Evolutionary conservation across 2,329 filamentous ascomycete species (phyloP).

Genomic region (Cercospora sesami): DNA sequence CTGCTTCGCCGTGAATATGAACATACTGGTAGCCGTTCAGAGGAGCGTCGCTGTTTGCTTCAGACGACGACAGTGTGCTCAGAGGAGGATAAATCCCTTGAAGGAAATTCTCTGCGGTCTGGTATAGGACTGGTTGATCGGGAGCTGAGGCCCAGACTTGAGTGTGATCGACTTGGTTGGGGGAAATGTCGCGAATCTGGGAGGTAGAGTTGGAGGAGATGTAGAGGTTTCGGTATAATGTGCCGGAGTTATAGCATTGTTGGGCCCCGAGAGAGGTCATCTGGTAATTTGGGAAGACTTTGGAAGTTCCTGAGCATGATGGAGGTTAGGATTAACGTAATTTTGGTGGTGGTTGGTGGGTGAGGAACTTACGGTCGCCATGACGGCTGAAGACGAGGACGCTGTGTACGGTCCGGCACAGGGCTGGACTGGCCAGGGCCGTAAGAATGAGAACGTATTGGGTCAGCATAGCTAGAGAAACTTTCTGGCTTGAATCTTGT

Average conservation of each 20-base stretch:
- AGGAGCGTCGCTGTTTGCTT: neutral
- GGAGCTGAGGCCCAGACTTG: slow-evolving; percentile 17
- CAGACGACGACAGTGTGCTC: neutral
- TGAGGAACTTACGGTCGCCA: slow-evolving; percentile 7
- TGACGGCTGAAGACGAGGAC: slow-evolving; percentile 18
- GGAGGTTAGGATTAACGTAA: neutral
- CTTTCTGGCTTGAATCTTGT: neutral
- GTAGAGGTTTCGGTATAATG: slow-evolving; percentile 17
- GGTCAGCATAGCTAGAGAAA: neutral
- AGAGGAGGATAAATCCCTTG: slow-evolving; percentile 17
- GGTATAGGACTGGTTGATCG: slow-evolving; percentile 16
- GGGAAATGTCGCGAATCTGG: slow-evolving; percentile 6
- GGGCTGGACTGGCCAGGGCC: neutral
- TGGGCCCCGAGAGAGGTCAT: slow-evolving; percentile 18
- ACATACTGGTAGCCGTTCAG: slow-evolving; percentile 17
- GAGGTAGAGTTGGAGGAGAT: neutral
- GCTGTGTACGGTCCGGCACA: slow-evolving; percentile 12
- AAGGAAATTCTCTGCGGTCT: slow-evolving; percentile 14
- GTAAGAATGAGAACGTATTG: neutral
- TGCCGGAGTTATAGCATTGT: slow-evolving; percentile 16
- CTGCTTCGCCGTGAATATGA: slow-evolving; percentile 15
- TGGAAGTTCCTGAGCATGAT: slow-evolving; percentile 12
- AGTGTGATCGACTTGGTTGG: neutral
- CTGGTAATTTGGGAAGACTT: slow-evolving; percentile 16
- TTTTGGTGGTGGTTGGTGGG: neutral